A percentile compares a stretch with the other conserved stretches of the same genome.
Evolutionary conservation across 305 asterid species (phyloP).

Genomic region (Fraxinus nigra): DNA sequence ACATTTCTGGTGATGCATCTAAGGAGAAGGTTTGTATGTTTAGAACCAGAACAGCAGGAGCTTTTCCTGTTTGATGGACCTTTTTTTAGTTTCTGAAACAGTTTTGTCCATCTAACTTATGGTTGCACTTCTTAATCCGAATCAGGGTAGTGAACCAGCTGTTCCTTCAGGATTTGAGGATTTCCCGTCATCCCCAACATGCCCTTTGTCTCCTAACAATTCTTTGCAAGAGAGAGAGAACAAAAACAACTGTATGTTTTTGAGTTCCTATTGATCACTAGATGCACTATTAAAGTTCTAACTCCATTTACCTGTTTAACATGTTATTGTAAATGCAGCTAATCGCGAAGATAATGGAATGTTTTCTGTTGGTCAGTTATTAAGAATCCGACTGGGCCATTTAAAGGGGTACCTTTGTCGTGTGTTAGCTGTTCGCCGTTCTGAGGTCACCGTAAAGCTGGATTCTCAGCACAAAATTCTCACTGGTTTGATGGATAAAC

Average conservation of each 20-base stretch:
- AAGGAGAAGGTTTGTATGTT: slow-evolving; percentile 58
- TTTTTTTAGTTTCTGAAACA: background rate
- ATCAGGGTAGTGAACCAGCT: slow-evolving; percentile 60
- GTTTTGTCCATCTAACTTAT: slow-evolving; percentile 11
- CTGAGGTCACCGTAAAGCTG: slow-evolving; percentile 92
- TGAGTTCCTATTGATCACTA: slow-evolving; percentile 2
- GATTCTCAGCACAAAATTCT: slow-evolving; percentile 94
- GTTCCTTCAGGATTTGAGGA: slow-evolving; percentile 61
- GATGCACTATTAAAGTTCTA: slow-evolving; percentile 10
- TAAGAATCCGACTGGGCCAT: slow-evolving; percentile 90
- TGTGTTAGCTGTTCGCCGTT: slow-evolving; percentile 83
- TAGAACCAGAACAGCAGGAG: slow-evolving; percentile 1
- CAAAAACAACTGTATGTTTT: slow-evolving; percentile 58
- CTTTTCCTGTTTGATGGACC: background rate
- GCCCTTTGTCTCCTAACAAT: slow-evolving; percentile 71
- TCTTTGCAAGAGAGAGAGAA: slow-evolving; percentile 61
- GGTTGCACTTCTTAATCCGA: slow-evolving; percentile 13
- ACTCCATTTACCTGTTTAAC: slow-evolving; percentile 7
- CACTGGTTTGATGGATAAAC: slow-evolving; percentile 51
- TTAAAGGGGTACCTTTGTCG: slow-evolving; percentile 90
- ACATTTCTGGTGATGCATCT: slow-evolving; percentile 42
- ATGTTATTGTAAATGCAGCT: slow-evolving; percentile 37
- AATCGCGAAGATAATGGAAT: slow-evolving; percentile 61
- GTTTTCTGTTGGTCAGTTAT: slow-evolving; percentile 80
- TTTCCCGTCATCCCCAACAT: slow-evolving; percentile 65